phyloP scores from a whole-genome alignment of 352 stramenopile genomes.

The Phytophthora megakarya region DNA sequence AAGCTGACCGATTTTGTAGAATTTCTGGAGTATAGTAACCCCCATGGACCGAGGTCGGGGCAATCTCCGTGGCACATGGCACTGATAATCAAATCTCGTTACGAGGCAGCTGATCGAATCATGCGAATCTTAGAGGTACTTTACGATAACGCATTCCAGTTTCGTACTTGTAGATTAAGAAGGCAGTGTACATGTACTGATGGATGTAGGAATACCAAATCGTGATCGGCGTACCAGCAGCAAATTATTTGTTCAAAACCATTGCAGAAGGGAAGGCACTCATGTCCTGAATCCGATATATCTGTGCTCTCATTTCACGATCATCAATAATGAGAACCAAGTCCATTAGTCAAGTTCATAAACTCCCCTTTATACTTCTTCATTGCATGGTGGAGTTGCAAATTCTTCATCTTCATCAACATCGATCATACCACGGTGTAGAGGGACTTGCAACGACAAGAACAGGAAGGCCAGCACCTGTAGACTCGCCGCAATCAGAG shows the following conservation, averaged over 20 bases:
- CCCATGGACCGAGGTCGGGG: constrained; percentile 28
- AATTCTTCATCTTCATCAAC: constrained; percentile 16
- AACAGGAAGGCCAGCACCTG: constrained; percentile 72
- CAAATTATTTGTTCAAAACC: constrained; percentile 41
- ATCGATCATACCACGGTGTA: constrained; percentile 47
- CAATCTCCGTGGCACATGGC: constrained; percentile 46
- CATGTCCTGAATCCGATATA: neutral
- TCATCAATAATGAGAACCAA: neutral
- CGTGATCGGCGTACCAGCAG: constrained; percentile 41
- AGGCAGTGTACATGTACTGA: neutral
- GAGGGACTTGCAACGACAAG: constrained; percentile 66
- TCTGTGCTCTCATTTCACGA: no score
- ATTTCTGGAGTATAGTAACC: constrained; percentile 29
- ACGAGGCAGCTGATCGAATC: constrained; percentile 70
- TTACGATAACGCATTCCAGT: neutral
- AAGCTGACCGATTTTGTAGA: constrained; percentile 15
- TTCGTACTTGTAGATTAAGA: no score
- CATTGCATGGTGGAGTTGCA: constrained; percentile 2
- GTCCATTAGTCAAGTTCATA: neutral
- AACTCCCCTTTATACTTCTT: constrained; percentile 14
- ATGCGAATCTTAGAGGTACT: constrained; percentile 80
- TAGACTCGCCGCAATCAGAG: constrained; percentile 51
- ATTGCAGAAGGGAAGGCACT: constrained; percentile 40
- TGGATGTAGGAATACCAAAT: constrained; percentile 50
- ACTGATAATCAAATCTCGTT: constrained; percentile 57